phyloP scores from a whole-genome alignment of 768 basidiomycete genomes.

The Podaxis carcinomalis region DNA sequence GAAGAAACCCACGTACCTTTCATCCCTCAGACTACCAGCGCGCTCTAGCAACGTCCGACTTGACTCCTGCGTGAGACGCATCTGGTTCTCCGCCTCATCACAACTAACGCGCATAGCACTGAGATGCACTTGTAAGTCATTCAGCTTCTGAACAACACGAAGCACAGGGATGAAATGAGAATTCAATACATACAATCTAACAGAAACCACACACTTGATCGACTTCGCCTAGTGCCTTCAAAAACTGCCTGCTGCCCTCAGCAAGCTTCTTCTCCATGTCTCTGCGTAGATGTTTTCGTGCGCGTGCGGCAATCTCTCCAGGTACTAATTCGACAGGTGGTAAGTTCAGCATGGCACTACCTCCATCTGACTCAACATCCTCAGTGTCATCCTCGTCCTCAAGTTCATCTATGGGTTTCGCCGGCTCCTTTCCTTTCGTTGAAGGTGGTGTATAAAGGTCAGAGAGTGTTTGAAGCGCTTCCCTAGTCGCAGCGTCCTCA shows the following conservation, averaged over 20 bases:
- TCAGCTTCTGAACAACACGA: conserved; percentile 62
- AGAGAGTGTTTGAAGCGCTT: conserved; percentile 81
- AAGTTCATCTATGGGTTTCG: conserved; percentile 20
- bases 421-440: conserved; percentile 29
- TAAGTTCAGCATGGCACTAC: conserved; percentile 4
- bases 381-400: conserved; percentile 31
- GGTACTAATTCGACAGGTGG: conserved; percentile 30
- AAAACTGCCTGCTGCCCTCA: conserved; percentile 77
- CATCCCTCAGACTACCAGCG: conserved; percentile 69
- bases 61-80: conserved; percentile 69
- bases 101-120: conserved; percentile 77
- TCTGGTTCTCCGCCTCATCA: conserved; percentile 76
- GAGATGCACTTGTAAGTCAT: conserved; percentile 73
- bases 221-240: conserved; percentile 85
- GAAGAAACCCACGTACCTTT: conserved; percentile 46
- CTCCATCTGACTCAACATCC: conserved; percentile 8
- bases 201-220: conserved; percentile 65
- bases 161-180: neutral
- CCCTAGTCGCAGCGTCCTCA: conserved; percentile 69
- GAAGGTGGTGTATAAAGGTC: conserved; percentile 55
- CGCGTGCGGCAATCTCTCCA: conserved; percentile 66
- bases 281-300: conserved; percentile 30
- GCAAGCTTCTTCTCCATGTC: conserved; percentile 85
- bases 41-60: conserved; percentile 79
- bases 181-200: conserved; percentile 3